Evolutionary conservation across 371 early-diverging fungal genomes (phyloP).

Genomic region (Lichtheimia ornata): DNA sequence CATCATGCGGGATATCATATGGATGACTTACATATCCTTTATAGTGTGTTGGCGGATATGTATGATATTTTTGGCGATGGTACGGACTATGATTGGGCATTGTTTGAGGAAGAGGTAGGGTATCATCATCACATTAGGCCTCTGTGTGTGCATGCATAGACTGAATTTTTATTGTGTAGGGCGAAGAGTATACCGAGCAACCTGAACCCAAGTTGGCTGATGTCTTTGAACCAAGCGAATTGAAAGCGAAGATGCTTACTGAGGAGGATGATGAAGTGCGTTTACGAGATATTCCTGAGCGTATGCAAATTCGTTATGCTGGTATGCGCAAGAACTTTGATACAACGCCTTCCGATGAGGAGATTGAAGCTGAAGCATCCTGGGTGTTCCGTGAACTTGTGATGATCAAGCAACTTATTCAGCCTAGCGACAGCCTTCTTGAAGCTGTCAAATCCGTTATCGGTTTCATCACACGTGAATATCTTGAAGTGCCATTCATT

Average conservation of each 20-base stretch:
- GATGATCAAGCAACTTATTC: constrained; percentile 21
- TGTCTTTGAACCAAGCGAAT: constrained; percentile 91
- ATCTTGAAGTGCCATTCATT: constrained; percentile 92
- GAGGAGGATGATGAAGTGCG: constrained; percentile 90
- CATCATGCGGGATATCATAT: neutral
- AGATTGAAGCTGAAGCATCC: constrained; percentile 61
- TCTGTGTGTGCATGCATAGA: neutral
- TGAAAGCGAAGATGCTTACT: constrained; percentile 89
- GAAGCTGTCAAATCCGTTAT: constrained; percentile 56
- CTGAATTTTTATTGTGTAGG: neutral
- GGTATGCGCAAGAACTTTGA: constrained; percentile 44
- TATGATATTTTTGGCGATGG: constrained; percentile 92
- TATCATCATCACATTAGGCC: neutral
- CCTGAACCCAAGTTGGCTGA: constrained; percentile 68
- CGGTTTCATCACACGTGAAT: constrained; percentile 71
- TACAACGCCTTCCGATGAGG: constrained; percentile 40
- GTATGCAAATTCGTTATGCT: constrained; percentile 77
- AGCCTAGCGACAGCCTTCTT: constrained; percentile 29
- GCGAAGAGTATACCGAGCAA: constrained; percentile 29
- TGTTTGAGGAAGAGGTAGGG: constrained; percentile 49
- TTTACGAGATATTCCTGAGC: constrained; percentile 88
- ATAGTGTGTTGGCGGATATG: constrained; percentile 79
- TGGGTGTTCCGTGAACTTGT: constrained; percentile 59
- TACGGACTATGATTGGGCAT: constrained; percentile 85
- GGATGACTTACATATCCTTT: neutral